phyloP scores from a whole-genome alignment of 1,284 basidiomycete species.

The Sporisorium sorghi region DNA sequence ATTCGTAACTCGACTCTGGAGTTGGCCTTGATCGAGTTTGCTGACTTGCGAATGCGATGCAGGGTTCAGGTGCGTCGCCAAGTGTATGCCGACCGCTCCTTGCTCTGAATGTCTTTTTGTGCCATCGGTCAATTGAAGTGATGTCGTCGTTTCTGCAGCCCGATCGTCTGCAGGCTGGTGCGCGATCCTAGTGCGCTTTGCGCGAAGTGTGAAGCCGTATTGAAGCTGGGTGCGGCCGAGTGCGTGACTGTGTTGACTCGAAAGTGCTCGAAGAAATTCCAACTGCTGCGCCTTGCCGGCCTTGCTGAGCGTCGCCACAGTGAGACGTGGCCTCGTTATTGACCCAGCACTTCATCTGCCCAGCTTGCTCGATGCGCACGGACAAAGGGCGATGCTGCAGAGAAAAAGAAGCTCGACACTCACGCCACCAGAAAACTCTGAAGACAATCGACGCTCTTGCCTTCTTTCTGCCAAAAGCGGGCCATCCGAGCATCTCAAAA shows the following conservation, averaged over 20 bases:
- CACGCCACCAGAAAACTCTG: no score
- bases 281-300: background rate
- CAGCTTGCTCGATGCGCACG: background rate
- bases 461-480: background rate
- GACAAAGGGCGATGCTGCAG: background rate
- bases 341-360: background rate
- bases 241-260: background rate
- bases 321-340: background rate
- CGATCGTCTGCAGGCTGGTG: background rate
- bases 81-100: background rate
- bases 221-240: background rate
- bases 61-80: background rate
- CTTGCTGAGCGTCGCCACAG: background rate
- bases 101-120: background rate
- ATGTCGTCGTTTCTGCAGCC: background rate
- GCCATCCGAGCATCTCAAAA: background rate
- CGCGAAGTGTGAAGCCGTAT: no score
- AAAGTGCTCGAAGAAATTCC: background rate
- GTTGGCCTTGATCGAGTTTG: background rate
- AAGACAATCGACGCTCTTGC: background rate
- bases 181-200: no score
- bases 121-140: background rate
- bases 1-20: background rate
- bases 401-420: no score
- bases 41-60: background rate